These are phyloP conservation scores for Tremella fuciformis DNA, from an alignment of 768 basidiomycete species.

Conservation along the genomic window DNA sequence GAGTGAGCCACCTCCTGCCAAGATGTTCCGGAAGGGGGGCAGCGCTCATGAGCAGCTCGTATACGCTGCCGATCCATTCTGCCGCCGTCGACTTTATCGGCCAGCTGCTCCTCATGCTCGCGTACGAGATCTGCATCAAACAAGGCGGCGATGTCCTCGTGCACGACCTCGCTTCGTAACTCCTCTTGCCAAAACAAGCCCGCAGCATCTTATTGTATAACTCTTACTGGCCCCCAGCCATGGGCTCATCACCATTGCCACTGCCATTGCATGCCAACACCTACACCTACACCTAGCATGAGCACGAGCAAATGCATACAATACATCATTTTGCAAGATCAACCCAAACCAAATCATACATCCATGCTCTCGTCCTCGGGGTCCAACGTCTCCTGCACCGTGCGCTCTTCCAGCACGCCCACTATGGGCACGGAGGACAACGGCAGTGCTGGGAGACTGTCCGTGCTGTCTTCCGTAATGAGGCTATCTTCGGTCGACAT, in stretches of 20 bases:
- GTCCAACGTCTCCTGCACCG: slow-evolving; percentile 10
- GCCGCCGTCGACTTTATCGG: slow-evolving; percentile 82
- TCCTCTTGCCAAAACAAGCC: background rate
- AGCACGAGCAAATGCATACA: slow-evolving; percentile 4
- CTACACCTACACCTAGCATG: slow-evolving; percentile 3
- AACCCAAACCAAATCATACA: slow-evolving; percentile 1
- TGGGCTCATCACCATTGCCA: no score
- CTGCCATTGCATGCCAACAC: background rate
- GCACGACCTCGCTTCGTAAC: slow-evolving; percentile 1
- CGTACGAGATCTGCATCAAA: slow-evolving; percentile 45
- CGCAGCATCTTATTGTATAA: background rate
- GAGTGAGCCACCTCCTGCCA: slow-evolving; percentile 56
- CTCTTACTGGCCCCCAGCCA: no score
- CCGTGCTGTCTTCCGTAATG: slow-evolving; percentile 5
- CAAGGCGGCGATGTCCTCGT: slow-evolving; percentile 34
- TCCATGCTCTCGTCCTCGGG: slow-evolving; percentile 4
- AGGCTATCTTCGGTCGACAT: slow-evolving; percentile 11
- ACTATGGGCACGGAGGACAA: slow-evolving; percentile 7
- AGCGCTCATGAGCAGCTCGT: slow-evolving; percentile 56
- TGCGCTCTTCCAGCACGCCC: slow-evolving; percentile 28
- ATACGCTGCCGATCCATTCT: slow-evolving; percentile 88
- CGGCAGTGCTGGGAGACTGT: slow-evolving; percentile 11
- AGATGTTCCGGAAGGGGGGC: background rate
- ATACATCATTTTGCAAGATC: slow-evolving; percentile 1
- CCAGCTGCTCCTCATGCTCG: slow-evolving; percentile 68